These are phyloP conservation scores for Oryza punctata DNA, from an alignment of 176 grass and related monocot genomes.

Conservation along the genomic window DNA sequence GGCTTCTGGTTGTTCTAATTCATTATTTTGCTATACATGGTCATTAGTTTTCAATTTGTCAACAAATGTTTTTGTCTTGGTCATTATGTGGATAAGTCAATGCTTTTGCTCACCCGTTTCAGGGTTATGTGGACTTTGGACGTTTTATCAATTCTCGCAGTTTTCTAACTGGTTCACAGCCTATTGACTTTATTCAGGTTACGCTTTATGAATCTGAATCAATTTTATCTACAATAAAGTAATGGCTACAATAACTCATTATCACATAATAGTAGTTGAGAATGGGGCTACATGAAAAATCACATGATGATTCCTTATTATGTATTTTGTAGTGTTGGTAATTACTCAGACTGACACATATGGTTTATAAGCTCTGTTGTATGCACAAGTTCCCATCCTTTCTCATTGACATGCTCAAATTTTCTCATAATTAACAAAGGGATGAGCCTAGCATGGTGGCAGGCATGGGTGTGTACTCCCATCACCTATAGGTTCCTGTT, in stretches of 20 bases:
- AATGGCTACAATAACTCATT: constrained; percentile 15
- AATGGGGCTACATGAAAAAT: not conserved
- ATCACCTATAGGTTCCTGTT: not conserved
- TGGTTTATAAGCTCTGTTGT: not conserved
- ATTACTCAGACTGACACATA: not conserved
- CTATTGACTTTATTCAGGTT: constrained; percentile 88
- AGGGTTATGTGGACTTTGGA: constrained; percentile 93
- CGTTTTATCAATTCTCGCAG: constrained; percentile 58
- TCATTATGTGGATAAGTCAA: constrained; percentile 19
- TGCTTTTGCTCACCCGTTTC: constrained; percentile 19
- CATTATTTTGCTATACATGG: constrained; percentile 28
- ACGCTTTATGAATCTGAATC: constrained; percentile 5
- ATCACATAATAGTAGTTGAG: constrained; percentile 11
- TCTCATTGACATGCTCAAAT: not conserved
- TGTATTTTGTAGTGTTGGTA: not conserved
- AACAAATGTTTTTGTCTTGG: constrained; percentile 14
- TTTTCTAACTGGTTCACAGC: constrained; percentile 63
- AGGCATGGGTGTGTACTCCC: not conserved
- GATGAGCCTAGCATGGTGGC: not conserved
- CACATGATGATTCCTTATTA: not conserved
- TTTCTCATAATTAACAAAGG: not conserved
- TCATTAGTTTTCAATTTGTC: not conserved
- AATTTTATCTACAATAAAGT: not conserved
- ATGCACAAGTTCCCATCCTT: not conserved
- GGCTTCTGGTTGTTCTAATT: not conserved